Evolutionary conservation across 1,139 yeast species (phyloP), one percentile per base, ranked within the genome.

Genomic region (Blastobotrys apis): DNA sequence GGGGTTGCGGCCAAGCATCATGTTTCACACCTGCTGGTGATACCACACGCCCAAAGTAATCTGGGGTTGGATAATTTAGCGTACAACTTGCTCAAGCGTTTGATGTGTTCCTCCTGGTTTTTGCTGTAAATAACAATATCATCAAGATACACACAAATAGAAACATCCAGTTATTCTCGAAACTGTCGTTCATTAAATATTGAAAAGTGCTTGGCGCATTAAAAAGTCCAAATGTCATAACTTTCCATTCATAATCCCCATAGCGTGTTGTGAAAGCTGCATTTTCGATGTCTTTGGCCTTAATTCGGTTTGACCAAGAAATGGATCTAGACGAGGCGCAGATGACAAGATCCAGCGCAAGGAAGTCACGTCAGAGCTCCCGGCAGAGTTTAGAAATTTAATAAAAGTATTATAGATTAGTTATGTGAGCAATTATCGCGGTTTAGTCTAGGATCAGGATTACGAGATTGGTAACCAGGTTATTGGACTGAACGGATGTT

Each of bases 111-210:
- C n/a, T n/a, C n/a, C n/a, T n/a, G n/a, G n/a, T n/a, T n/a, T n/a
- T n/a, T n/a, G n/a, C n/a, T n/a, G n/a, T n/a, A n/a, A n/a, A n/a
- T n/a, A 47, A 43, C 52, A 17, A 62, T 30, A 12, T 64, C 52
- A 43, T 62, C 65, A 41, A 59, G 66, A n/a, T 61, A 40, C 60
- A 3, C 51, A n/a, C 55, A 5, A 41, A 37, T 6, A 52, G 55
- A 42, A 50, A 55, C 12, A 31, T 26, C 30, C 39, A 33, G 2
- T 46, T 39, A 23, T 43, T 29, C 32, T 49, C 27, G 26, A 52
- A 42, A 5, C 15, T 23, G 10, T 43, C 41, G 33, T 53, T 50
- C 53, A 54, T 53, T 45, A 33, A 3, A 26, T 52, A 19, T 39
- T 49, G 58, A 9, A 55, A 54, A 4, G 57, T 50, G 1, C 54